phyloP scores from a whole-genome alignment of 2,329 filamentous ascomycete species.

The Botrytis deweyae region DNA sequence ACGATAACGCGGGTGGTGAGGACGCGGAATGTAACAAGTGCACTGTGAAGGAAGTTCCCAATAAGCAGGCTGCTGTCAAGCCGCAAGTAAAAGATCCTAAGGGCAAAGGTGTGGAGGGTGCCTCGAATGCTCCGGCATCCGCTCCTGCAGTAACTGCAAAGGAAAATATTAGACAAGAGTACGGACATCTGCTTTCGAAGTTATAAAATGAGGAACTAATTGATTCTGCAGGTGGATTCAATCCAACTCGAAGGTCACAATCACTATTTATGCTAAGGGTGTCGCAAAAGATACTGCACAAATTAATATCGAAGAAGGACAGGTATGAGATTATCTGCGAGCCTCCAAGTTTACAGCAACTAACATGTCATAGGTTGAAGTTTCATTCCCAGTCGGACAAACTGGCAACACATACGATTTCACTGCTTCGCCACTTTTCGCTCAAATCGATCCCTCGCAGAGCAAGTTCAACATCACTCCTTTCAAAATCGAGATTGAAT shows the following conservation, averaged over 20 bases:
- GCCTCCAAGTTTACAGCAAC: conserved; percentile 7
- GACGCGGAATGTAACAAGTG: conserved; percentile 48
- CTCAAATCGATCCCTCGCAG: conserved; percentile 57
- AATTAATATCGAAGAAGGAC: conserved; percentile 44
- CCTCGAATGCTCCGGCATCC: conserved; percentile 9
- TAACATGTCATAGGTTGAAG: conserved; percentile 46
- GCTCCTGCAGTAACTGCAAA: conserved; percentile 44
- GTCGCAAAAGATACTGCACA: conserved; percentile 56
- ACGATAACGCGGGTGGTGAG: conserved; percentile 48
- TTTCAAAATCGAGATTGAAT: conserved; percentile 75
- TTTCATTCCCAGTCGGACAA: conserved; percentile 57
- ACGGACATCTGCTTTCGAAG: not conserved
- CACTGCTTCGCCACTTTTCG: conserved; percentile 65
- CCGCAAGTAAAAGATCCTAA: not conserved
- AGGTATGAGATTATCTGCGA: conserved; percentile 23
- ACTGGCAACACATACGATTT: conserved; percentile 55
- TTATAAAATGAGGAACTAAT: not conserved
- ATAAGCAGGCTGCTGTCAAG: conserved; percentile 25
- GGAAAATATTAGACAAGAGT: conserved; percentile 62
- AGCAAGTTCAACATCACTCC: conserved; percentile 66
- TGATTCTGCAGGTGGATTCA: conserved; percentile 56
- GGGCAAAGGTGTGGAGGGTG: conserved; percentile 1
- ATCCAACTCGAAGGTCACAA: conserved; percentile 56
- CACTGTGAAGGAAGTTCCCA: conserved; percentile 54
- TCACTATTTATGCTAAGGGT: conserved; percentile 66